These are phyloP conservation scores for Solanum pennellii DNA, from an alignment of 257 asterid species.

Conservation along the genomic window DNA sequence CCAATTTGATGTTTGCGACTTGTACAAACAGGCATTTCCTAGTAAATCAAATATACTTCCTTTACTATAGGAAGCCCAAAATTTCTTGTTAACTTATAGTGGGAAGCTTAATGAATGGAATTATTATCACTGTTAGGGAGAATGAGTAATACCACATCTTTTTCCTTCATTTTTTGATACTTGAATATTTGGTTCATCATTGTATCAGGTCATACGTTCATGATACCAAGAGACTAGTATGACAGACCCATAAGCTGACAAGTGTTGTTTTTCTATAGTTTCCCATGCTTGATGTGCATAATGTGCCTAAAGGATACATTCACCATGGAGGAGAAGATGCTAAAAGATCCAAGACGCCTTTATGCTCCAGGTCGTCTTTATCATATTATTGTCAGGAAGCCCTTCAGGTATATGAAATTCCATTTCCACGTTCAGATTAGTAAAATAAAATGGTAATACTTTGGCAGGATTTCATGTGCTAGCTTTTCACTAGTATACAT, in stretches of 20 bases:
- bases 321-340: conserved; percentile 86
- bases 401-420: conserved; percentile 57
- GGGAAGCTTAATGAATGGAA: not conserved
- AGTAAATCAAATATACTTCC: not conserved
- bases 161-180: not conserved
- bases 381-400: conserved; percentile 81
- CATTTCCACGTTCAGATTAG: not conserved
- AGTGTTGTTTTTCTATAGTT: conserved; percentile 31
- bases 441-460: not conserved
- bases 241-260: not conserved
- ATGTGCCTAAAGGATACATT: conserved; percentile 94
- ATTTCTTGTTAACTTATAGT: not conserved
- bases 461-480: not conserved
- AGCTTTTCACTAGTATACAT: not conserved
- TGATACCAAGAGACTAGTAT: not conserved
- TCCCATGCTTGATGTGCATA: conserved; percentile 92
- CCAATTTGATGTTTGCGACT: not conserved
- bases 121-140: not conserved
- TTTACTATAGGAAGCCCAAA: not conserved
- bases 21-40: not conserved
- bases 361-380: conserved; percentile 99
- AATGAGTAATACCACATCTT: not conserved
- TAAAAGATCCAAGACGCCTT: conserved; percentile 88
- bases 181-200: not conserved
- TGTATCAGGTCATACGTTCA: not conserved